phyloP scores from a whole-genome alignment of 495 filamentous ascomycete species.

The Rhizodiscina lignyota region DNA sequence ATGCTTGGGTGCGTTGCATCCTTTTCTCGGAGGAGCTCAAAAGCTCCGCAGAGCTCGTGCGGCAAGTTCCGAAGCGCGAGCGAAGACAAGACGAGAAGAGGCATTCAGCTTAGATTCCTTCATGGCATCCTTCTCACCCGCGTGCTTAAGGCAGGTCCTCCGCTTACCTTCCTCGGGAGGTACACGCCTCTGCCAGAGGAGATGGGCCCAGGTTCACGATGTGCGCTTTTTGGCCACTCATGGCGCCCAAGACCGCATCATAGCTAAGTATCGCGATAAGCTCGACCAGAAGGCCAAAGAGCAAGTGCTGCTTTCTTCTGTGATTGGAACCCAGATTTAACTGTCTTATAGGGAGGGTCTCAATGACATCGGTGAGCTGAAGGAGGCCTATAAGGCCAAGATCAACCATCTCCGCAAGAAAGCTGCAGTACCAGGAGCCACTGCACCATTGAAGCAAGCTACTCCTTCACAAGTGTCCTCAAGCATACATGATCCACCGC shows the following conservation, averaged over 20 bases:
- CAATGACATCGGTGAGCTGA: conserved; percentile 55
- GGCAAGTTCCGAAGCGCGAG: too few species aligned
- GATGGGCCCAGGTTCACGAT: conserved; percentile 87
- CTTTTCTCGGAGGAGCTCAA: too few species aligned
- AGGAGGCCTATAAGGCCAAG: conserved; percentile 66
- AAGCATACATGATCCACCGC: too few species aligned
- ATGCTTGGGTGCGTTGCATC: too few species aligned
- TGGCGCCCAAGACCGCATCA: conserved; percentile 39
- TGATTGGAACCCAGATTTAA: conserved; percentile 1
- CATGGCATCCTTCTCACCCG: too few species aligned
- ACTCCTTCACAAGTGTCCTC: conserved; percentile 1
- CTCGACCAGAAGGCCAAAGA: conserved; percentile 68
- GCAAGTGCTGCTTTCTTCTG: conserved; percentile 21
- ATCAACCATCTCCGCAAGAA: conserved; percentile 49
- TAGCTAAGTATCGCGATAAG: conserved; percentile 78
- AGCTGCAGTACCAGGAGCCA: conserved; percentile 39
- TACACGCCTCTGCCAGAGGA: conserved; percentile 34
- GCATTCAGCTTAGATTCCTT: too few species aligned
- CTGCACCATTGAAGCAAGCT: conserved; percentile 21
- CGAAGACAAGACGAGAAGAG: too few species aligned
- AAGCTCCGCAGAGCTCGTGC: too few species aligned
- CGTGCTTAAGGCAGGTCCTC: too few species aligned
- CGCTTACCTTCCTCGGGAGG: too few species aligned
- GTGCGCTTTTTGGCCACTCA: conserved; percentile 72
- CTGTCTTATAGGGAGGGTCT: conserved; percentile 45